Percentiles rank a stretch among this genome's conserved stretches.
Conservation (phyloP, 2,329 filamentous ascomycete genomes). For the Ilyonectria mors-panacis region DNA sequence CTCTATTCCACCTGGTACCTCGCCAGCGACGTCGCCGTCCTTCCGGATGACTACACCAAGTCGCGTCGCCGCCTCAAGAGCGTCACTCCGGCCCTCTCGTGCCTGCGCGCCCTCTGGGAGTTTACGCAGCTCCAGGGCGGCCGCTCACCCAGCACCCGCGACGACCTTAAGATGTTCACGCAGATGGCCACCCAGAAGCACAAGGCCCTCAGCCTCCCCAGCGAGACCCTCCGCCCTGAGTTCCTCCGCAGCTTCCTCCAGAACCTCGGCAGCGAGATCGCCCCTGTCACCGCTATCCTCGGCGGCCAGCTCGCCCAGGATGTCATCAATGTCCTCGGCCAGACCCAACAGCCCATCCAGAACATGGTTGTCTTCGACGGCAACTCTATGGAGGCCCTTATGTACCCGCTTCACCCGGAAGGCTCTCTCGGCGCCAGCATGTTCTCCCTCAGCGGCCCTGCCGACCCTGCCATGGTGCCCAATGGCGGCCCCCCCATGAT, state of each 20-base stretch:
- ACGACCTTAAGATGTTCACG: slow-evolving; percentile 84
- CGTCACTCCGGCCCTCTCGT: slow-evolving; percentile 88
- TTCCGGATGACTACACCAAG: slow-evolving; percentile 77
- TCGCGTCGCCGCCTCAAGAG: slow-evolving; percentile 78
- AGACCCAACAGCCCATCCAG: slow-evolving; percentile 94
- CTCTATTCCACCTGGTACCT: slow-evolving; percentile 89
- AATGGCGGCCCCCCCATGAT: slow-evolving; percentile 45
- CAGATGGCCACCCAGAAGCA: slow-evolving; percentile 84
- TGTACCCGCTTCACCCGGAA: slow-evolving; percentile 86
- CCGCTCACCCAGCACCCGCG: slow-evolving; percentile 68
- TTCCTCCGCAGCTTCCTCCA: slow-evolving; percentile 89
- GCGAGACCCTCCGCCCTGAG: slow-evolving; percentile 76
- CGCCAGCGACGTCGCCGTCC: slow-evolving; percentile 81
- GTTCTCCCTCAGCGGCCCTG: slow-evolving; percentile 52
- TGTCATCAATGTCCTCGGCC: slow-evolving; percentile 94
- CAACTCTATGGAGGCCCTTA: slow-evolving; percentile 80
- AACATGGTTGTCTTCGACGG: slow-evolving; percentile 96
- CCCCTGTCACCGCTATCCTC: slow-evolving; percentile 89
- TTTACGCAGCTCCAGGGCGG: slow-evolving; percentile 72
- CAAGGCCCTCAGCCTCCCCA: slow-evolving; percentile 78
- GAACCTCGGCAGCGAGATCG: slow-evolving; percentile 87
- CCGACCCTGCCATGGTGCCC: slow-evolving; percentile 36
- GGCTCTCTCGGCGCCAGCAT: slow-evolving; percentile 66
- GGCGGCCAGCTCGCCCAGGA: slow-evolving; percentile 95
- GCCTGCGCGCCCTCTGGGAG: slow-evolving; percentile 91